Evolutionary conservation across 2,329 filamentous ascomycete species (phyloP).

Genomic region (Colletotrichum sp.): DNA sequence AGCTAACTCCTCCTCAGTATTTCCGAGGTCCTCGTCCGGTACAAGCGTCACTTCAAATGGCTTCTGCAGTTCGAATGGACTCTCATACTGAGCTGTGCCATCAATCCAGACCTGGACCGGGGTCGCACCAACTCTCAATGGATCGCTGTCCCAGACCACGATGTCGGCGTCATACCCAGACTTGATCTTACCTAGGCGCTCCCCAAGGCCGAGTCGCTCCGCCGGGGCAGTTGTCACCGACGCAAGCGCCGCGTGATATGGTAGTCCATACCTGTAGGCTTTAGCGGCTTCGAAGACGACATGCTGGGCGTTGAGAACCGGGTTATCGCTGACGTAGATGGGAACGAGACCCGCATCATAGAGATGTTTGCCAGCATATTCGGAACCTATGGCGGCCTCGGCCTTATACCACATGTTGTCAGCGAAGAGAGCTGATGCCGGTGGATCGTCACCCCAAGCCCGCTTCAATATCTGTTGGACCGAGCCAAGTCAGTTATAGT

Average conservation of each 20-base stretch:
- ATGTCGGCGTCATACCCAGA: constrained; percentile 66
- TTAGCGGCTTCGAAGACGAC: constrained; percentile 70
- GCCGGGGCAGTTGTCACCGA: constrained; percentile 64
- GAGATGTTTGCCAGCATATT: constrained; percentile 69
- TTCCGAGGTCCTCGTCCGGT: constrained; percentile 41
- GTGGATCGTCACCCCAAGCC: constrained; percentile 56
- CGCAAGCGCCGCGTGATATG: constrained; percentile 63
- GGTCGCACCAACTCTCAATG: constrained; percentile 63
- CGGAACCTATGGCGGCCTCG: constrained; percentile 68
- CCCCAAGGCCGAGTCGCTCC: constrained; percentile 59
- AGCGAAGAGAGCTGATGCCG: constrained; percentile 68
- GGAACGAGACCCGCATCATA: constrained; percentile 68
- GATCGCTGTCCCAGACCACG: constrained; percentile 68
- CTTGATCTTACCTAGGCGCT: constrained; percentile 65
- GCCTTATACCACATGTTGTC: constrained; percentile 77
- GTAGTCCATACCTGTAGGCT: constrained; percentile 62
- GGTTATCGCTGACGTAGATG: constrained; percentile 73
- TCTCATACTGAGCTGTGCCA: constrained; percentile 61
- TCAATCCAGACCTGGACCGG: constrained; percentile 70
- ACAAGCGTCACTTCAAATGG: constrained; percentile 40
- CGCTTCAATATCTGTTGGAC: constrained; percentile 54
- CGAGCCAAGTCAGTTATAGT: background rate
- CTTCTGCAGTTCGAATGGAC: constrained; percentile 60
- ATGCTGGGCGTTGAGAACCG: constrained; percentile 72
- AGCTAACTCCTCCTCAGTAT: constrained; percentile 44